These are phyloP conservation scores for Stellera chamaejasme DNA, from an alignment of 345 rosid species.

Conservation along the genomic window DNA sequence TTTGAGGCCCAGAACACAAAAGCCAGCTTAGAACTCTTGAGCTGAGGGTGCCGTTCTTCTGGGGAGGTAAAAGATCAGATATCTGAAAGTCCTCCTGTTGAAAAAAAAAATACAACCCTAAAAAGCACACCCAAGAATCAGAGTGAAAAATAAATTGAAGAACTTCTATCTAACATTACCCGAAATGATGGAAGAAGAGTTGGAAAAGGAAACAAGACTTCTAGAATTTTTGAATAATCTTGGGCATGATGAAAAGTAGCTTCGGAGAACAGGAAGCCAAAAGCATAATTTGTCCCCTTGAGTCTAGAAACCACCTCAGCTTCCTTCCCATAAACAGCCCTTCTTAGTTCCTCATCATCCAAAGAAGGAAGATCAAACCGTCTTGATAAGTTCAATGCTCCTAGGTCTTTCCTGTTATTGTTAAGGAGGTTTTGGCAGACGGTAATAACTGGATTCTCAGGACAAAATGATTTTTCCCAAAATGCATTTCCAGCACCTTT, in stretches of 20 bases:
- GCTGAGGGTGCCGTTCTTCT: conserved; percentile 79
- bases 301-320: conserved; percentile 22
- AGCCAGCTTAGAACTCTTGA: conserved; percentile 75
- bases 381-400: conserved; percentile 46
- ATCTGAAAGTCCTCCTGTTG: conserved; percentile 58
- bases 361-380: conserved; percentile 63
- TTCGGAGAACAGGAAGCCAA: conserved; percentile 67
- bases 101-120: conserved; percentile 15
- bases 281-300: conserved; percentile 59
- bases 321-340: conserved; percentile 49
- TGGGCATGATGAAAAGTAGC: conserved; percentile 52
- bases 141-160: neutral
- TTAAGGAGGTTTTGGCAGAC: conserved; percentile 48
- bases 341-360: conserved; percentile 57
- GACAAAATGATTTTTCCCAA: conserved; percentile 41
- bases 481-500: conserved; percentile 20
- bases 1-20: conserved; percentile 46
- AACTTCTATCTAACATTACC: conserved; percentile 34
- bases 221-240: conserved; percentile 45
- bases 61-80: conserved; percentile 76
- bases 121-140: conserved; percentile 8
- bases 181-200: conserved; percentile 80
- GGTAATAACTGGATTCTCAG: conserved; percentile 72
- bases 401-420: conserved; percentile 41
- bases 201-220: conserved; percentile 85